phyloP scores from a whole-genome alignment of 208 protist species.

The Vickermania ingenoplastis region DNA sequence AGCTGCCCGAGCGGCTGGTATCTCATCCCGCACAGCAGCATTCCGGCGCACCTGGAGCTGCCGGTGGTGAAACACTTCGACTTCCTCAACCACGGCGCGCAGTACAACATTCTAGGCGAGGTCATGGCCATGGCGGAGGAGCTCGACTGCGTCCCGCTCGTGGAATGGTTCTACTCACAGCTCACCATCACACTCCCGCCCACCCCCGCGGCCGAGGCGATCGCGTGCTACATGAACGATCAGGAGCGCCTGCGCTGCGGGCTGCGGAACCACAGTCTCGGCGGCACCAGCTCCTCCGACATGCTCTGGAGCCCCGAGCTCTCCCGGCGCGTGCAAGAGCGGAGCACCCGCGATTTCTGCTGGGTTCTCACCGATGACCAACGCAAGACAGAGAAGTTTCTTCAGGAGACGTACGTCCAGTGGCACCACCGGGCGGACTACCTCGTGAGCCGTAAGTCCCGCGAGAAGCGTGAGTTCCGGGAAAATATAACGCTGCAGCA shows the following conservation, averaged over 20 bases:
- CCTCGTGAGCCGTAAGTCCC: constrained; percentile 74
- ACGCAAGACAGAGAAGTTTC: constrained; percentile 67
- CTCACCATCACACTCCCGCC: constrained; percentile 59
- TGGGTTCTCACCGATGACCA: constrained; percentile 67
- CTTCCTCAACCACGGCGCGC: constrained; percentile 69
- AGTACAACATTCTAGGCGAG: constrained; percentile 75
- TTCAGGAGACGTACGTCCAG: constrained; percentile 78
- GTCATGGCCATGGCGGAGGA: constrained; percentile 75
- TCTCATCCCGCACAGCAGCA: constrained; percentile 29
- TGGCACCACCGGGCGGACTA: constrained; percentile 85
- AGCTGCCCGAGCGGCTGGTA: constrained; percentile 53
- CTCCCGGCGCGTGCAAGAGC: constrained; percentile 32
- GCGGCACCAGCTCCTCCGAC: constrained; percentile 37
- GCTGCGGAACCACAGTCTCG: constrained; percentile 54
- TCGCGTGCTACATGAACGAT: constrained; percentile 84
- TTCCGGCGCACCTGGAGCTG: constrained; percentile 40
- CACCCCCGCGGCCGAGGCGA: constrained; percentile 42
- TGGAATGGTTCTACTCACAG: constrained; percentile 84
- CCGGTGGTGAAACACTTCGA: constrained; percentile 59
- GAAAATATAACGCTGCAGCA: constrained; percentile 71
- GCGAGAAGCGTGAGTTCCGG: constrained; percentile 82
- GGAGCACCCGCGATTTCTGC: constrained; percentile 63
- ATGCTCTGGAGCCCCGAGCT: constrained; percentile 68
- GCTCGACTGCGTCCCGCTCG: constrained; percentile 49
- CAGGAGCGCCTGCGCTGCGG: constrained; percentile 68